These are phyloP conservation scores for Dittrichia graveolens DNA, from an alignment of 129 eudicot genomes.

Conservation along the genomic window DNA sequence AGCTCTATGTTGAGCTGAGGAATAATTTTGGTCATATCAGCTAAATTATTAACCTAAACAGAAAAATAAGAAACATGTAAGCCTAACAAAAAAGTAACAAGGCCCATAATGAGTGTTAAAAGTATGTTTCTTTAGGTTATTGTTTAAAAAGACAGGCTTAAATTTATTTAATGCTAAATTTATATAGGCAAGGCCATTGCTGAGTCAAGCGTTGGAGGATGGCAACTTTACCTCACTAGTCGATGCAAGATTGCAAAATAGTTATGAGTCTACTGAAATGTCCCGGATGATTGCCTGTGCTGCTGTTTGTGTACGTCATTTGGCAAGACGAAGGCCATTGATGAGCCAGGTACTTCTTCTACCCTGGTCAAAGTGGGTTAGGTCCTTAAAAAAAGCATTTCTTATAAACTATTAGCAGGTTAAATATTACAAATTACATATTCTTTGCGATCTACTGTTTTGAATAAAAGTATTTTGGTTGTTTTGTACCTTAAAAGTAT, in stretches of 20 bases:
- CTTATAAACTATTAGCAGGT: no score
- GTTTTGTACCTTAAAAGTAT: not conserved
- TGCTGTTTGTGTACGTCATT: constrained; percentile 77
- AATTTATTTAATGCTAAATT: not conserved
- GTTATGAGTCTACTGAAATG: constrained; percentile 64
- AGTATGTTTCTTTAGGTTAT: not conserved
- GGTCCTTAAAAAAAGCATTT: no score
- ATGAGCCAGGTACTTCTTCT: constrained; percentile 67
- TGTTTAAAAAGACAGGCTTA: not conserved
- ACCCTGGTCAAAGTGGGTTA: not conserved
- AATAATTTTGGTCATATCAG: no score
- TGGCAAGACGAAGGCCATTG: constrained; percentile 74
- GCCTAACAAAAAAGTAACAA: not conserved
- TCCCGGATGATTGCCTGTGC: constrained; percentile 83
- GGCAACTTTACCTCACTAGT: constrained; percentile 50
- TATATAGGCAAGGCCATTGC: constrained; percentile 84
- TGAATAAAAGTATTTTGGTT: not conserved
- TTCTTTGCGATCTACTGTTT: not conserved
- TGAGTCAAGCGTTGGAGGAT: constrained; percentile 62
- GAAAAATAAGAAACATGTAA: not conserved
- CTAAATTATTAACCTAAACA: not conserved
- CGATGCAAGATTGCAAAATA: constrained; percentile 58
- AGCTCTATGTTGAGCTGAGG: no score
- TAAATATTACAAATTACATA: not conserved
- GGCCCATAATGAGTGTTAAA: constrained; percentile 6